Evolutionary conservation across 202 grass and related monocot species (phyloP), one percentile per base, ranked within the genome.

Genomic region (Carex arenaria): DNA sequence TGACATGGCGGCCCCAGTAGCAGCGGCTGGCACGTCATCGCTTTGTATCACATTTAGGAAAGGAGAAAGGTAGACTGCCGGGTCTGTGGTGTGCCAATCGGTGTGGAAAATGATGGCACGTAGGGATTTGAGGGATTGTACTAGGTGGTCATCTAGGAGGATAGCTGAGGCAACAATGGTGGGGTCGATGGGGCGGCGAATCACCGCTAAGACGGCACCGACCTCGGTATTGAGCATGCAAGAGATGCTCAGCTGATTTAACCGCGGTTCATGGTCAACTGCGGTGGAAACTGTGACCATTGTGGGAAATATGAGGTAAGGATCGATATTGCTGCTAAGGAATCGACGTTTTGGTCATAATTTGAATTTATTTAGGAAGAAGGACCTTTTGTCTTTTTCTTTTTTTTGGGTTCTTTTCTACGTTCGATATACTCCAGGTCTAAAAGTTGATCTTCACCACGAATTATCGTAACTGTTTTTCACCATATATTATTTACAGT

Each of bases 151-250:
- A 49, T 75, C 76, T 30, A 68, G 12, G 85, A 88, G 87, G 32
- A 85, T 52, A 14, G 85, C 83, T 31, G 88, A 88, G 30, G 86
- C 88, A 4, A 80, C 82, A 14, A 86, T 70, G 18, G 79, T 79
- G 2, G 93, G 93, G 67, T 93, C 92, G 3, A 87, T 78, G 0
- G 89, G 86, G 52, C 86, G 95, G 2, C 95, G 95, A 84, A 98
- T 95, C 31, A 95, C 93, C 54, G 92, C 92, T 18, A 98, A 88
- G 66, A 98, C 82, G 67, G 91, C 87, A 14, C 90, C 91, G 5
- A 95, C 91, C 86, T 98, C 92, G 10, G 91, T 93, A 86, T 98
- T 98, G 85, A 98, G 95, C 90, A 98, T 98, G 95, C 92, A 98
- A 4, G 92, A 98, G 84, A 98, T 90, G 83, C 88, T 90, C 0